Evolutionary conservation across 2,329 filamentous ascomycete species (phyloP), one percentile per base, ranked within the genome.

Genomic region (Akanthomyces uredinophilus): DNA sequence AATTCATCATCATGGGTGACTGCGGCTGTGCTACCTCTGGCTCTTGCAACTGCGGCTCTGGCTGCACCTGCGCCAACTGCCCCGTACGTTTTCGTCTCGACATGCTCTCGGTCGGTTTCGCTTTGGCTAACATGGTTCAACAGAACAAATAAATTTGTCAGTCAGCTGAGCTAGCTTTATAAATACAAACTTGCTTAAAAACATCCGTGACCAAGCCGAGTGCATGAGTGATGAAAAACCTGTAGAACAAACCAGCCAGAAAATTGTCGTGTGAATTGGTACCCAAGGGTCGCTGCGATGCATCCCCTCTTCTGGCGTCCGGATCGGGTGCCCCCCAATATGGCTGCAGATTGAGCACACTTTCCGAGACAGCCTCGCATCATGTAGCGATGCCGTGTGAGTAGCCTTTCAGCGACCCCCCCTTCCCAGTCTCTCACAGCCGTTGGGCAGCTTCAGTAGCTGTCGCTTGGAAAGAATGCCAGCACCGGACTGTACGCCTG

Each of bases 41-140:
- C 67, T 68, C 73, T 59, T 79, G 77, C 70, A 68, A 70, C 69
- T 79, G 77, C 70, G 77, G 77, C 68, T 68, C 71, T 35, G 47
- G 66, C 71, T 79, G 77, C 76, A 73, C 75, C 65, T 79, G 77
- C 66, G 66, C 70, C 52, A 71, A 70, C 69, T 79, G 77, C 75
- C 76, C 77, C 67, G 77, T 79, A 74, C 69, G 76, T 72, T 29
- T 10, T 22, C 18, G 47, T 24, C 43, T 37, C 22, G 20, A 51
- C 16, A 27, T 44, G 37, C 14, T 32, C 5, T 22, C 4, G 27
- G 24, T 18, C 24, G 16, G 1, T 29, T 1, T 13, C 18, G 39
- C 4, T 29, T 50, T 44, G n/a, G 49, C 53, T 55, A 22, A 55
- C 53, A 32, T 44, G 1, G 1, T 2, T 44, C 51, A 18, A 51